Evolutionary conservation across 345 rosid species (phyloP).

Genomic region (Eucalyptus melliodora): DNA sequence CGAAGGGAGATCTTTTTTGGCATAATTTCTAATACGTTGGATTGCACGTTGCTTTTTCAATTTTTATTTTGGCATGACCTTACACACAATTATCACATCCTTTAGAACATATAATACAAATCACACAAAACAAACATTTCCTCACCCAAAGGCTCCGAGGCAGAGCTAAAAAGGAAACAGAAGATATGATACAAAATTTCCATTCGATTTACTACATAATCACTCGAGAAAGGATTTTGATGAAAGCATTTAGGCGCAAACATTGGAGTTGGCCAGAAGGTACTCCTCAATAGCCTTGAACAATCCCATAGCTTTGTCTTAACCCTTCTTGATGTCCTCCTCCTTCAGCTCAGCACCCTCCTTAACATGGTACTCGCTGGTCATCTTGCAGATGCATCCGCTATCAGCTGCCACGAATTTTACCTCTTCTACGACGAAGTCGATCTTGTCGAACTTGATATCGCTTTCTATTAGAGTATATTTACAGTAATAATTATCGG

Average conservation of each 20-base stretch:
- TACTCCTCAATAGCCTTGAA: background rate
- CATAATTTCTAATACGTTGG: background rate
- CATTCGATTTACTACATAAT: no score
- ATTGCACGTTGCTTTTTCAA: background rate
- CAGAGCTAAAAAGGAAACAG: no score
- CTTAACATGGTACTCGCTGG: background rate
- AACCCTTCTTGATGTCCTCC: background rate
- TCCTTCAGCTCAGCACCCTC: background rate
- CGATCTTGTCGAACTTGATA: background rate
- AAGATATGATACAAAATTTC: no score
- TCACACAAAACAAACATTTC: no score
- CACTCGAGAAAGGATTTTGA: background rate
- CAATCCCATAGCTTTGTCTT: background rate
- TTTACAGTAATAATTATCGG: background rate
- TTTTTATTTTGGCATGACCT: background rate
- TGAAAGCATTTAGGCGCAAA: background rate
- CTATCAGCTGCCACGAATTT: background rate
- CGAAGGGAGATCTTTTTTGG: background rate
- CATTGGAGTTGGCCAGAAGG: background rate
- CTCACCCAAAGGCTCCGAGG: no score
- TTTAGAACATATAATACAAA: no score
- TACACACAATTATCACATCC: background rate
- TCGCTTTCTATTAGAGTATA: slow-evolving; percentile 1
- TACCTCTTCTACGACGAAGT: background rate
- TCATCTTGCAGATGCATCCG: background rate